These are phyloP conservation scores for Lachnellula cervina DNA, from an alignment of 2,329 filamentous ascomycete genomes.

Conservation along the genomic window DNA sequence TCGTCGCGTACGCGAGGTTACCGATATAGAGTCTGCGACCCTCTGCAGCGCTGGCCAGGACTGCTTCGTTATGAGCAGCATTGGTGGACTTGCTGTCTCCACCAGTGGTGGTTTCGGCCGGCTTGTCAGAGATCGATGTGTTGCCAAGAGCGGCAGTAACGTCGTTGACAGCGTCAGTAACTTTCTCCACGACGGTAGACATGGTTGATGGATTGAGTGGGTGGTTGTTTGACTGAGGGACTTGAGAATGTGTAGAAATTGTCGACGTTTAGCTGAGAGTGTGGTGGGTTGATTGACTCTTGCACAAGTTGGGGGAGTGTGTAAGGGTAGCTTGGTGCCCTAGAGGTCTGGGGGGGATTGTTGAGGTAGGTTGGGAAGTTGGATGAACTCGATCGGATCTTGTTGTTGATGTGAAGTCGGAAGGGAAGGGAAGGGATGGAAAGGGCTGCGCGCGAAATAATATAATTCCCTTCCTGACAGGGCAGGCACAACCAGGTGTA, in stretches of 20 bases:
- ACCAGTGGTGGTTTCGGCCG: conserved; percentile 49
- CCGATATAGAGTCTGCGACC: conserved; percentile 99
- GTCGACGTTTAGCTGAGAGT: conserved; percentile 37
- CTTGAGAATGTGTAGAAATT: conserved; percentile 43
- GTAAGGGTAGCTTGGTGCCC: conserved; percentile 87
- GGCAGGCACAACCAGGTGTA: background rate
- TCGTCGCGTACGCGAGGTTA: conserved; percentile 99
- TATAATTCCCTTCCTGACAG: conserved; percentile 9
- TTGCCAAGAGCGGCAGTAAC: conserved; percentile 65
- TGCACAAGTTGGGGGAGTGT: conserved; percentile 62
- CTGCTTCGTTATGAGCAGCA: conserved; percentile 73
- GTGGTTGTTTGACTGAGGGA: conserved; percentile 43
- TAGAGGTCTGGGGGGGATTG: conserved; percentile 48
- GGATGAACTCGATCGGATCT: conserved; percentile 30
- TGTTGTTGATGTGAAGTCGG: conserved; percentile 20
- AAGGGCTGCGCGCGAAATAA: conserved; percentile 4
- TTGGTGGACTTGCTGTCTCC: conserved; percentile 49
- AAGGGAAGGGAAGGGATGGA: conserved; percentile 5
- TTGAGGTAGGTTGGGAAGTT: conserved; percentile 24
- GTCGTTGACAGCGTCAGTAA: conserved; percentile 66
- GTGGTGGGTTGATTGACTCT: conserved; percentile 49
- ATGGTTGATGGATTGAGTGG: conserved; percentile 56
- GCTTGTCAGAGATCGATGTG: conserved; percentile 54
- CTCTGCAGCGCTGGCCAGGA: conserved; percentile 95
- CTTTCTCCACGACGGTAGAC: conserved; percentile 76